Percentiles rank a stretch among this genome's conserved stretches.
These are phyloP conservation scores for Talaromyces verruculosus DNA, from an alignment of 2,329 filamentous ascomycete species.

Conservation along the genomic window DNA sequence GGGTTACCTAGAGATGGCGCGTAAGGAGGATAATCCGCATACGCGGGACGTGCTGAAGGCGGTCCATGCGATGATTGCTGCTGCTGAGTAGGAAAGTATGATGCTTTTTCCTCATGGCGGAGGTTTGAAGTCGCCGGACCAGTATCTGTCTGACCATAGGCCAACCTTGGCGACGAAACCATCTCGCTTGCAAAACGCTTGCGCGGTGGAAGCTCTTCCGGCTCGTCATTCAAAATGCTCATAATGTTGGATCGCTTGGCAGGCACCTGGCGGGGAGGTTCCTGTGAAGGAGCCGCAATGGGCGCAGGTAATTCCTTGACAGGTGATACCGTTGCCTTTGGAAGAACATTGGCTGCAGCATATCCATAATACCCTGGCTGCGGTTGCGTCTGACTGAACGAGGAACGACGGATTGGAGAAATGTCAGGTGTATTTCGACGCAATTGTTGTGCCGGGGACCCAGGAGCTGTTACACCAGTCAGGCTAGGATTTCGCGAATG, in stretches of 20 bases:
- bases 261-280: slow-evolving; percentile 44
- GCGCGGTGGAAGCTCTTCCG: slow-evolving; percentile 47
- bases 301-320: slow-evolving; percentile 40
- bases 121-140: slow-evolving; percentile 25
- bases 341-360: slow-evolving; percentile 27
- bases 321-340: slow-evolving; percentile 35
- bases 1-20: slow-evolving; percentile 30
- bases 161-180: slow-evolving; percentile 16
- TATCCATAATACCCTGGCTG: slow-evolving; percentile 31
- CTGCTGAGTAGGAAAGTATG: slow-evolving; percentile 34
- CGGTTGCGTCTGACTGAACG: slow-evolving; percentile 33
- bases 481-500: slow-evolving; percentile 42
- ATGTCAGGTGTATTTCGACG: slow-evolving; percentile 35
- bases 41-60: slow-evolving; percentile 23
- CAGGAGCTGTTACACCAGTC: slow-evolving; percentile 31
- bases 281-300: slow-evolving; percentile 32
- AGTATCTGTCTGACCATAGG: slow-evolving; percentile 19
- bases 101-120: slow-evolving; percentile 28
- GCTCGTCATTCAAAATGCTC: slow-evolving; percentile 51
- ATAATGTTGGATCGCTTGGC: slow-evolving; percentile 53
- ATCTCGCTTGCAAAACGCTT: slow-evolving; percentile 48
- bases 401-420: slow-evolving; percentile 38
- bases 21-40: slow-evolving; percentile 37
- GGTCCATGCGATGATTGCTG: slow-evolving; percentile 27
- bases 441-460: slow-evolving; percentile 35